Conservation (phyloP, 2,329 filamentous ascomycete species). For the Ophiosphaerella herpotricha region DNA sequence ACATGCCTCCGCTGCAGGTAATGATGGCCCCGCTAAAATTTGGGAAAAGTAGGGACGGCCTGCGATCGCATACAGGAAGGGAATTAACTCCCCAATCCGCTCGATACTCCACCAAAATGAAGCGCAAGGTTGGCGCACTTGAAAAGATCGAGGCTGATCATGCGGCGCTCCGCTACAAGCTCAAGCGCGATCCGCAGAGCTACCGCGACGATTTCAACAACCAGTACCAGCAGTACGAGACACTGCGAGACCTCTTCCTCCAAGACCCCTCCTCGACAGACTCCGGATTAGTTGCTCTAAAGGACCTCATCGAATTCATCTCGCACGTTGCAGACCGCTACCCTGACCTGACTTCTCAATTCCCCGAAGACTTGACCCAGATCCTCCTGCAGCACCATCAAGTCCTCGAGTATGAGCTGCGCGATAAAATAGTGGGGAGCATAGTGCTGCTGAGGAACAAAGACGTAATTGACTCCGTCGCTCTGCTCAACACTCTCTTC, state of each 20-base stretch:
- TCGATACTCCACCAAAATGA: slow-evolving; percentile 60
- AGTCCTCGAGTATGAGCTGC: slow-evolving; percentile 77
- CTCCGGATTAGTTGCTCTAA: slow-evolving; percentile 79
- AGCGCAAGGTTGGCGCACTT: slow-evolving; percentile 87
- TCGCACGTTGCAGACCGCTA: slow-evolving; percentile 95
- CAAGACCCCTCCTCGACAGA: slow-evolving; percentile 78
- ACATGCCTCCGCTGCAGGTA: slow-evolving; percentile 17
- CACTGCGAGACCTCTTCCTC: slow-evolving; percentile 88
- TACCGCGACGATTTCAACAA: slow-evolving; percentile 88
- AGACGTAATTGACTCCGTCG: slow-evolving; percentile 82
- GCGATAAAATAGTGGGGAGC: slow-evolving; percentile 93
- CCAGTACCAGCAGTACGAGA: slow-evolving; percentile 90
- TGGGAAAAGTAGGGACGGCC: slow-evolving; percentile 4
- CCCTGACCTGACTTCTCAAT: slow-evolving; percentile 75
- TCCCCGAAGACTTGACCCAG: slow-evolving; percentile 78
- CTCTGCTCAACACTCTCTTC: slow-evolving; percentile 86
- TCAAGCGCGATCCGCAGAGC: slow-evolving; percentile 83
- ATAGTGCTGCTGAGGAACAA: slow-evolving; percentile 87
- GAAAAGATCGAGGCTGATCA: slow-evolving; percentile 83
- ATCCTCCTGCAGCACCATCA: slow-evolving; percentile 84
- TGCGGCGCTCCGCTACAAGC: slow-evolving; percentile 88
- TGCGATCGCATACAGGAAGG: neutral
- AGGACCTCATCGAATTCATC: slow-evolving; percentile 90
- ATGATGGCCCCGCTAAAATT: slow-evolving; percentile 5
- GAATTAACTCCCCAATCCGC: neutral